A percentile compares a stretch with the other conserved stretches of the same genome.
Evolutionary conservation across 306 rosid genomes (phyloP).

Genomic region (Adenanthera pavonina): DNA sequence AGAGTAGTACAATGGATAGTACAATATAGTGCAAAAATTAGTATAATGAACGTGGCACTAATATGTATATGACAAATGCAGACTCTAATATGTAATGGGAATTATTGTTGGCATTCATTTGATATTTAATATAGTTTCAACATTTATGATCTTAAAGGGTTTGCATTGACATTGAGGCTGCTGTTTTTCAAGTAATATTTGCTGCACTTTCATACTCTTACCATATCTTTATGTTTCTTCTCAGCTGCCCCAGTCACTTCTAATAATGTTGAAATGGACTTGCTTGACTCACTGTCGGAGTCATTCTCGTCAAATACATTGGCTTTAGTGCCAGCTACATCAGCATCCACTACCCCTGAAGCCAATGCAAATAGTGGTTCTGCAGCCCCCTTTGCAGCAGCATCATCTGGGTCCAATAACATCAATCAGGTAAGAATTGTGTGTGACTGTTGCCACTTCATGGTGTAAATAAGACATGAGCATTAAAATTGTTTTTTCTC

Average conservation of each 20-base stretch:
- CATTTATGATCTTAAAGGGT: conserved; percentile 29
- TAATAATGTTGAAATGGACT: conserved; percentile 70
- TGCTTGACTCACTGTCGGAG: conserved; percentile 82
- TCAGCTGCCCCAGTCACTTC: conserved; percentile 67
- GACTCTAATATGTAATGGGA: not conserved
- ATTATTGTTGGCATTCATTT: conserved; percentile 3
- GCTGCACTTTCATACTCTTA: conserved; percentile 34
- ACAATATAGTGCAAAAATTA: not conserved
- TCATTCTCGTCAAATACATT: conserved; percentile 69
- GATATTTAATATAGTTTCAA: conserved; percentile 20
- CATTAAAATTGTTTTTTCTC: not conserved
- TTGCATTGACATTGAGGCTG: not conserved
- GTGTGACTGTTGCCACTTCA: conserved; percentile 17
- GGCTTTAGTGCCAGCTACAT: conserved; percentile 71
- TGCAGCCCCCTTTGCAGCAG: conserved; percentile 55
- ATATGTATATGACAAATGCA: not conserved
- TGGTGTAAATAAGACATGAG: not conserved
- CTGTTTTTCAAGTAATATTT: conserved; percentile 17
- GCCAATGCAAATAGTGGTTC: conserved; percentile 50
- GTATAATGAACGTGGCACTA: not conserved
- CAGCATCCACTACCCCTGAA: conserved; percentile 53
- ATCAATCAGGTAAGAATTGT: conserved; percentile 63
- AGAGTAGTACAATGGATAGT: not conserved
- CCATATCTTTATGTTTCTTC: conserved; percentile 34
- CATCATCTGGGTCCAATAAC: conserved; percentile 52